Evolutionary conservation across 805 yeast genomes (phyloP), one percentile per base, ranked within the genome.

Genomic region (Pichia eremophila): DNA sequence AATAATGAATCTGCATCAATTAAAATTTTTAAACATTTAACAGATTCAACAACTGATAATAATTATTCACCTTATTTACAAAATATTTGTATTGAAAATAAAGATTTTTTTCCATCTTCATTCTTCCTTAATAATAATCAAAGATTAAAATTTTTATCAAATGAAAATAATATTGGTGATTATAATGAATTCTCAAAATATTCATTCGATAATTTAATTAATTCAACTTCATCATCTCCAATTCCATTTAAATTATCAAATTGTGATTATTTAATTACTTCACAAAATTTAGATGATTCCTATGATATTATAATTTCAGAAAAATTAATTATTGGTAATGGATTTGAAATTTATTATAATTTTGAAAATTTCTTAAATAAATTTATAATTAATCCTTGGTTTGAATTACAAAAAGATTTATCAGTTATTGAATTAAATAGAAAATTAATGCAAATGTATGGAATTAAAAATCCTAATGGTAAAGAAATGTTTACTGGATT

Each of bases 21-120:
- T 44, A 55, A 67, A 0, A 77, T 83, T 1, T 83, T 79, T 57
- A 55, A 67, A 18, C n/a, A 69, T 67, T 31, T 54, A 75, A 14
- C 72, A 74, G 45, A 28, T 48, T 51, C 2, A 47, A 59, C 52
- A 18, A n/a, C 28, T n/a, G 40, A 43, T 5, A 19, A 55, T 2
- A 51, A 54, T 0, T 34, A 10, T 14, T 34, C 36, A 14, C 36
- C 36, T 8, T 48, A 58, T 4, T 43, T 51, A 14, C 67, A 66
- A 36, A 83, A 79, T 54, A 83, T 91, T 0, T 91, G 98, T 64
- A 73, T 85, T n/a, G 97, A 96, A 2, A 75, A 95, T 49, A 97
- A 91, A 66, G 90, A 97, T 97, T 85, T 91, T 59, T 90, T 70
- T 64, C 96, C 98, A 10, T 80, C 85, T 1, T 89, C 96, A 0